These are phyloP conservation scores for Mariannaea elegans DNA, from an alignment of 2,329 filamentous ascomycete genomes.

Conservation along the genomic window DNA sequence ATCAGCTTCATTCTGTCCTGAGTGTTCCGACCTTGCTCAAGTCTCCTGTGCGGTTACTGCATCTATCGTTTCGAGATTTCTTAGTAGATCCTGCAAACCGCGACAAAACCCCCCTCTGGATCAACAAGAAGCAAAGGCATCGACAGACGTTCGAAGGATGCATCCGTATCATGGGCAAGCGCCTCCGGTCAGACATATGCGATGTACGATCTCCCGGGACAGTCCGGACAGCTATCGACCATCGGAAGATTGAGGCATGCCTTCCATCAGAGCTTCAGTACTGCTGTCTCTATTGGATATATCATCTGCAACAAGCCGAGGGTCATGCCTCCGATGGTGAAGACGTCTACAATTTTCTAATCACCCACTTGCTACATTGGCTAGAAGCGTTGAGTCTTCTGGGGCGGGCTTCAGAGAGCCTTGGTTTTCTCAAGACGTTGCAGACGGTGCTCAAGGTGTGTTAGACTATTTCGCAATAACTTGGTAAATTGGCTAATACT, in stretches of 20 bases:
- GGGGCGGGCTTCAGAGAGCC: neutral
- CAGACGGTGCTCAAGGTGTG: conserved; percentile 1
- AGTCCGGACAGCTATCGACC: neutral
- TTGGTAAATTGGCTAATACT: neutral
- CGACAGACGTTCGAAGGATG: neutral
- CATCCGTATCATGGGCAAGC: neutral
- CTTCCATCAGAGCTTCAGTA: conserved; percentile 9
- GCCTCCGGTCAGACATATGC: neutral
- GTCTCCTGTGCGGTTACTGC: conserved; percentile 2
- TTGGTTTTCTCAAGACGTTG: conserved; percentile 15
- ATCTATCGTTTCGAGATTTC: conserved; percentile 8
- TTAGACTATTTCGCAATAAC: neutral
- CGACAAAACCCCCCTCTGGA: neutral
- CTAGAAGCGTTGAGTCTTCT: conserved; percentile 28
- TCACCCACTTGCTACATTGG: conserved; percentile 28
- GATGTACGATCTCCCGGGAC: neutral
- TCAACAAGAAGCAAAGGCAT: neutral
- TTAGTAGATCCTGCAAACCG: neutral
- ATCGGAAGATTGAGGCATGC: neutral
- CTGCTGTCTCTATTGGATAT: conserved; percentile 9
- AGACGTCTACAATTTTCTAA: conserved; percentile 23
- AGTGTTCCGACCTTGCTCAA: neutral
- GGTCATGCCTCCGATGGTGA: conserved; percentile 37
- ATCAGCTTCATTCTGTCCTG: conserved; percentile 6
- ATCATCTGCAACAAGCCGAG: conserved; percentile 34